phyloP scores from a whole-genome alignment of 208 protist genomes.

The Leishmania amazonensis region DNA sequence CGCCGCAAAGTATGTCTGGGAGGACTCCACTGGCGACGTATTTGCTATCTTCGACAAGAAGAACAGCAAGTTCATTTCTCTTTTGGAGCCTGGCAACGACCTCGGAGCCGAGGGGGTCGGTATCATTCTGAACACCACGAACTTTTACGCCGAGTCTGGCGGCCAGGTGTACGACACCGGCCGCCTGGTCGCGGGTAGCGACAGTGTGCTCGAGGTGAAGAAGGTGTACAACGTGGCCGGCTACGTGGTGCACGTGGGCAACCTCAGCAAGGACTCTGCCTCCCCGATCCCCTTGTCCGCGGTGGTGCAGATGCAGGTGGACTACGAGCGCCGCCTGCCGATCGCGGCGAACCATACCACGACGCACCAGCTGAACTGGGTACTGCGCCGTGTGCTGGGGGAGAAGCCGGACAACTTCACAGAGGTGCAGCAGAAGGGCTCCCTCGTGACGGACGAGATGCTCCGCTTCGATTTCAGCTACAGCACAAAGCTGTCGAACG shows the following conservation, averaged over 20 bases:
- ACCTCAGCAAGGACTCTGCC: constrained; percentile 60
- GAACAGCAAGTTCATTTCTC: constrained; percentile 65
- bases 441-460: constrained; percentile 90
- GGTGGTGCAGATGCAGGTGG: constrained; percentile 81
- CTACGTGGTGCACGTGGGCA: constrained; percentile 97
- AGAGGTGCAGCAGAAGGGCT: constrained; percentile 96
- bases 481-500: constrained; percentile 71
- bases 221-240: constrained; percentile 95
- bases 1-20: constrained; percentile 94
- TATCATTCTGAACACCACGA: constrained; percentile 95
- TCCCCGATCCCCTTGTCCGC: constrained; percentile 71
- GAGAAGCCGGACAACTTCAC: constrained; percentile 81
- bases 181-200: constrained; percentile 71
- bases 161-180: constrained; percentile 98
- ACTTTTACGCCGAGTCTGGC: constrained; percentile 98
- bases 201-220: constrained; percentile 88
- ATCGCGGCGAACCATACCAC: constrained; percentile 97
- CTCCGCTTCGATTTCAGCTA: constrained; percentile 98
- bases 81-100: constrained; percentile 47
- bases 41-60: constrained; percentile 90
- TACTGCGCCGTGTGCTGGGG: constrained; percentile 92
- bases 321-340: constrained; percentile 85
- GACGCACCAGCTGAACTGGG: constrained; percentile 98
- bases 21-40: constrained; percentile 74
- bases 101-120: constrained; percentile 74